Conservation (phyloP, 2,329 filamentous ascomycete species). For the Lizonia empirigonia region DNA sequence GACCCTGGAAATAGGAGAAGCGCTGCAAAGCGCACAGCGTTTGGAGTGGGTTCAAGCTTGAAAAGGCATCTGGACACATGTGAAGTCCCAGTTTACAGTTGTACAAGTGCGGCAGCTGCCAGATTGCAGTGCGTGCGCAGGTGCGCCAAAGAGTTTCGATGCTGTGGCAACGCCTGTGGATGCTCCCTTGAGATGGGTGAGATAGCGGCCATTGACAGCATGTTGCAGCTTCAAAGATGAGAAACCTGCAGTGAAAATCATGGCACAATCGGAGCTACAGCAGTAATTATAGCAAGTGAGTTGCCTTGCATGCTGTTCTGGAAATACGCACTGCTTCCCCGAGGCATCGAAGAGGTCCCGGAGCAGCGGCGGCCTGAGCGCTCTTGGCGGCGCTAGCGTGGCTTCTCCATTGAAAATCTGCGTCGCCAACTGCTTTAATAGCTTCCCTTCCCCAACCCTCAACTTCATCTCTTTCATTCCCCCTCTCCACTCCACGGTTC, state of each 20-base stretch:
- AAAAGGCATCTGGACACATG: conserved; percentile 33
- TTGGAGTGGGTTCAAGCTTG: conserved; percentile 16
- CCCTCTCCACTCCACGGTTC: conserved; percentile 27
- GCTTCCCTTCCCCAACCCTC: conserved; percentile 27
- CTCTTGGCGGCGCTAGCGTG: conserved; percentile 23
- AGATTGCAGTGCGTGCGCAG: conserved; percentile 22
- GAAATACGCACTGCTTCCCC: conserved; percentile 18
- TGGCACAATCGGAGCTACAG: background rate
- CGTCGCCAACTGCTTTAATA: conserved; percentile 32
- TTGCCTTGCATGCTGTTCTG: conserved; percentile 9
- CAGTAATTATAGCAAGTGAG: background rate
- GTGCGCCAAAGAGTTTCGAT: conserved; percentile 16
- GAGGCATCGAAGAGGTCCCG: conserved; percentile 32
- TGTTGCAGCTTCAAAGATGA: background rate
- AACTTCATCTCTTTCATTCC: conserved; percentile 25
- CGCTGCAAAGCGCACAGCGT: conserved; percentile 12
- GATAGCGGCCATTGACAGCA: conserved; percentile 3
- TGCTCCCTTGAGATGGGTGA: conserved; percentile 6
- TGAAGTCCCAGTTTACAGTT: conserved; percentile 27
- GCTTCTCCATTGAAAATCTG: conserved; percentile 21
- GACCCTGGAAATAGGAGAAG: conserved; percentile 19
- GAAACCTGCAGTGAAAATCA: background rate
- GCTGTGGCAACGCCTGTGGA: conserved; percentile 26
- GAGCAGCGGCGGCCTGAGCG: conserved; percentile 32
- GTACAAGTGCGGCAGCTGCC: conserved; percentile 15